Base-by-base conservation (phyloP, 1,139 yeast species). In the Pichia sp. region DNA sequence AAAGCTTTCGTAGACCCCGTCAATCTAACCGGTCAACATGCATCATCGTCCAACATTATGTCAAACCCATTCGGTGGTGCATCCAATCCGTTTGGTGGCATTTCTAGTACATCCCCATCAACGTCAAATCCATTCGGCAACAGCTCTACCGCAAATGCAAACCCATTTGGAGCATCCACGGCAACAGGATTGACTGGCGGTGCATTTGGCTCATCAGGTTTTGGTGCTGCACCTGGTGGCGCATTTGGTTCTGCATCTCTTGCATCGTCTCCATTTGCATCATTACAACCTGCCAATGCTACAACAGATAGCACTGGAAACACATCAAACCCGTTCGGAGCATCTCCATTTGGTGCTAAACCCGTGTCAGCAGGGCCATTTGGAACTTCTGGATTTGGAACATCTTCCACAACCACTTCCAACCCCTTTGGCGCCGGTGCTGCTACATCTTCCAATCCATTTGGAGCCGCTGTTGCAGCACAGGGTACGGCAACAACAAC, bases 21-120 rank as follows among this genome's bases (percentile, higher is more conserved):
- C n/a, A n/a, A n/a, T n/a, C n/a, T n/a, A n/a, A n/a, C n/a, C n/a
- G n/a, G n/a, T n/a, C n/a, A n/a, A n/a, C n/a, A n/a, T n/a, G n/a
- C n/a, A n/a, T n/a, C n/a, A n/a, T n/a, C n/a, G n/a, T n/a, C n/a
- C n/a, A n/a, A n/a, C 22, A 9, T 11, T 21, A 14, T 24, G 11
- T 24, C 27, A 3, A 24, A 24, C 15, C 27, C 27, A 24, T 24
- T 24, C 15, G 27, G 27, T 14, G 6, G 18, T 14, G 54, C 56
- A 14, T 24, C 27, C 4, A 24, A 24, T 24, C 27, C 27, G 15
- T 24, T 24, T 24, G 27, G 27, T 14, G 6, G 18, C 11, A n/a
- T n/a, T n/a, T n/a, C n/a, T n/a, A n/a, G n/a, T n/a, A 66, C 61
- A 42, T 47, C 60, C 49, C 36, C 63, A 44, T 33, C 12, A 13